Evolutionary conservation across 73 alveolate genomes (phyloP), one percentile per base, ranked within the genome.

Genomic region (Diophrys appendiculata): DNA sequence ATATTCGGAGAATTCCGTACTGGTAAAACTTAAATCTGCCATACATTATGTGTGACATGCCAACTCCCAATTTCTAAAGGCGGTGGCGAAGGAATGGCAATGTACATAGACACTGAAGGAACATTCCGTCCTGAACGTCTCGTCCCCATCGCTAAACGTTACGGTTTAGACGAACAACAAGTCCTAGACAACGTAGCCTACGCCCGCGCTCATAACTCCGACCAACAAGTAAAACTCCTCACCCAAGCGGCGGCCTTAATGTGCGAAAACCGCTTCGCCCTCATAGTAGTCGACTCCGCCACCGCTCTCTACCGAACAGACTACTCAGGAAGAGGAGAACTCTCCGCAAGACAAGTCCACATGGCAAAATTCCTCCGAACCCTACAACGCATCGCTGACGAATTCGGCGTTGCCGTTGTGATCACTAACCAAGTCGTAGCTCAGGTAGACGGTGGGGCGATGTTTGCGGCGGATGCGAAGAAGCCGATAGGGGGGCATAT

Each of bases 401-500:
- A 96, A 83, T 97, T 93, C 72, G 96, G 97, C 60, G 91, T 96
- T 29, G 99, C 99, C 23, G 99, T 97, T 27, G 99, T 98, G 30
- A 90, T 96, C 80, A 98, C 99, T 26, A 98, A 98, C 89, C 96
- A 98, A 92, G 99, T 97, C 71, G 98, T 95, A 75, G 97, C 99
- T 52, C 76, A 88, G 35, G 99, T 95, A 25, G 99, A 97, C 82
- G 99, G 99, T 65, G 87, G 94, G 52, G 94, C 97, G 52, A 89
- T 95, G 97, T 96, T 91, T 31, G 93, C 90, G 52, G 99, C 97
- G 26, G 97, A 95, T 82, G 77, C 91, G 29, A 84, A 94, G 94
- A 97, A 98, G 81, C 99, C 99, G 31, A 97, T 97, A 30, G 99
- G 99, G 1, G 99, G 99, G 30, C 99, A 98, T 92, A 97, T 98